These are phyloP conservation scores for Talaromyces ruber DNA, from an alignment of 495 filamentous ascomycete genomes.

Conservation along the genomic window DNA sequence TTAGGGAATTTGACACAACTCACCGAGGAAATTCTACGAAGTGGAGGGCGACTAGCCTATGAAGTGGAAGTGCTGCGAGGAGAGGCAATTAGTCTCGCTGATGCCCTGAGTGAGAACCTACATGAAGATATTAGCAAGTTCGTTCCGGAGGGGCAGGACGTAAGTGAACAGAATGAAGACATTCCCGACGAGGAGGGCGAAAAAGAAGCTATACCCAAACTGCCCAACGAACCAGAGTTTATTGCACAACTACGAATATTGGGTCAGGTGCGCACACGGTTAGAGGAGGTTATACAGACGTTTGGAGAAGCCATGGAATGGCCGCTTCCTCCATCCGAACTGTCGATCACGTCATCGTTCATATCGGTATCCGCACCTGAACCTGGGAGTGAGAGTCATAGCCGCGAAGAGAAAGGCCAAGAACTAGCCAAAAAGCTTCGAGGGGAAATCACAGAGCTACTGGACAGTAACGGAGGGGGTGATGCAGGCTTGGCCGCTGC, in stretches of 20 bases:
- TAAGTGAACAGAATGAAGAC: background rate
- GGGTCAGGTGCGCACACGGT: slow-evolving; percentile 65
- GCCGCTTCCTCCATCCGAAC: slow-evolving; percentile 73
- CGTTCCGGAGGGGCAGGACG: slow-evolving; percentile 40
- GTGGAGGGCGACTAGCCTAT: slow-evolving; percentile 79
- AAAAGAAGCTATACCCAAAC: background rate
- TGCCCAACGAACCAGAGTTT: slow-evolving; percentile 49
- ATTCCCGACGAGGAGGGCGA: background rate
- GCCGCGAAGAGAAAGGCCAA: slow-evolving; percentile 71
- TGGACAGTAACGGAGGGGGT: slow-evolving; percentile 40
- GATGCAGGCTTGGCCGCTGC: slow-evolving; percentile 54
- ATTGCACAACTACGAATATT: slow-evolving; percentile 75
- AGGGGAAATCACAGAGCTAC: slow-evolving; percentile 59
- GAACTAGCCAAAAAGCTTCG: slow-evolving; percentile 59
- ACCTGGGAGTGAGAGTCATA: slow-evolving; percentile 48
- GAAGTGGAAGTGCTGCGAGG: slow-evolving; percentile 90
- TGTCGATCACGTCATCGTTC: slow-evolving; percentile 63
- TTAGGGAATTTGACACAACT: slow-evolving; percentile 78
- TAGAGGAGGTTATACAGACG: slow-evolving; percentile 77
- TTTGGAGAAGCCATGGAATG: slow-evolving; percentile 95
- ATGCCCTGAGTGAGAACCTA: slow-evolving; percentile 64
- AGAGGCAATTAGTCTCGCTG: slow-evolving; percentile 68
- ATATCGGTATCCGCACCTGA: slow-evolving; percentile 76
- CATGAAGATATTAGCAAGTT: slow-evolving; percentile 63
- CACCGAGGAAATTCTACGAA: slow-evolving; percentile 89